These are phyloP conservation scores for Capsicum chinense DNA, from an alignment of 257 asterid genomes.

Conservation along the genomic window DNA sequence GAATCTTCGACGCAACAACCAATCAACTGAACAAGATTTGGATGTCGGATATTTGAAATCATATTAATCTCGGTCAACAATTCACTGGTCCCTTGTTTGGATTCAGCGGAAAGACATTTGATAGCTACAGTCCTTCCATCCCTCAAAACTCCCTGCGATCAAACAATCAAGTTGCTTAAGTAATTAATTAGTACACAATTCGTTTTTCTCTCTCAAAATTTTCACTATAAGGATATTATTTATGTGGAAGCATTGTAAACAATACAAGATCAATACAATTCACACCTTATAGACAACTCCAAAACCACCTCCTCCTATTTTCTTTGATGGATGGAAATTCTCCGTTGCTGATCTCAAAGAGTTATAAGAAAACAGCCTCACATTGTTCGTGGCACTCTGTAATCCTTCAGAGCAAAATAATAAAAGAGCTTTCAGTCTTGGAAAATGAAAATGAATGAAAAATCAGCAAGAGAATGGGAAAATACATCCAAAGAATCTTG, in stretches of 20 bases:
- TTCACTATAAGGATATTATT: not conserved
- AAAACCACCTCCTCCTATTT: conserved; percentile 81
- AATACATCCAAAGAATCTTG: not conserved
- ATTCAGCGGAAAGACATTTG: conserved; percentile 76
- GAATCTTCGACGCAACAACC: conserved; percentile 79
- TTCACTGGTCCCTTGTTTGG: conserved; percentile 76
- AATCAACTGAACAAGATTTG: conserved; percentile 71
- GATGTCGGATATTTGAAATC: conserved; percentile 66
- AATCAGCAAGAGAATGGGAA: not conserved
- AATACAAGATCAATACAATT: not conserved
- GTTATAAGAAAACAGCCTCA: conserved; percentile 59
- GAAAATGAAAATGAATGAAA: not conserved
- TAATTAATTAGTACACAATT: not conserved
- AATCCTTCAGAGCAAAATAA: conserved; percentile 28
- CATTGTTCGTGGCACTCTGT: conserved; percentile 62
- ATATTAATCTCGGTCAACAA: conserved; percentile 74
- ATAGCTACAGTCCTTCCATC: conserved; percentile 78
- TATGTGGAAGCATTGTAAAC: too few species aligned
- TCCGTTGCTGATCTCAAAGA: conserved; percentile 72
- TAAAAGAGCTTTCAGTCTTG: not conserved
- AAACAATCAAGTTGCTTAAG: not conserved
- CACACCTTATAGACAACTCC: conserved; percentile 76
- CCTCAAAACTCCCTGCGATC: conserved; percentile 70
- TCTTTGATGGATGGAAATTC: conserved; percentile 68
- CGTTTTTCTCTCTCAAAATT: not conserved